A percentile compares a stretch with the other conserved stretches of the same genome.
Conservation (phyloP, 192 early-diverging fungal genomes). For the Kappamyces sp. region DNA sequence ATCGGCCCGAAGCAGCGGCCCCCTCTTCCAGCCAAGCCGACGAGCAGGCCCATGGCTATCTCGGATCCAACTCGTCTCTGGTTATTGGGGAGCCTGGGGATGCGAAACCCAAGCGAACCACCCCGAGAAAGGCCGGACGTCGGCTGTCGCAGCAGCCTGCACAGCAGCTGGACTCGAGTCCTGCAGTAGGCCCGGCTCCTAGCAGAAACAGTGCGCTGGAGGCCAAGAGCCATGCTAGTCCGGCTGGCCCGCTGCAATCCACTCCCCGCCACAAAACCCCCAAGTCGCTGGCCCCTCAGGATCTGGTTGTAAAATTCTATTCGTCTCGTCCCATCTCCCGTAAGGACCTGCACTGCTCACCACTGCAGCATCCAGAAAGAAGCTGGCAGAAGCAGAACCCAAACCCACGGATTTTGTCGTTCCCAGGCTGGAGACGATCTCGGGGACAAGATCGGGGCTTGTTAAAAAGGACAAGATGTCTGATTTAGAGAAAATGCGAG, state of each 20-base stretch:
- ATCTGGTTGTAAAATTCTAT: neutral
- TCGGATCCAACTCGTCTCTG: too few species aligned
- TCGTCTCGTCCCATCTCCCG: neutral
- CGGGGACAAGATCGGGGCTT: constrained; percentile 1
- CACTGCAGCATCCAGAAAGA: neutral
- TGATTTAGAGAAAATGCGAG: constrained; percentile 17
- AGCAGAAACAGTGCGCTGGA: too few species aligned
- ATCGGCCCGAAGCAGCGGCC: neutral
- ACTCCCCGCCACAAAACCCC: too few species aligned
- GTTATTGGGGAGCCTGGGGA: too few species aligned
- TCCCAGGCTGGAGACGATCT: neutral
- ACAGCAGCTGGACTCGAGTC: neutral
- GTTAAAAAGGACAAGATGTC: constrained; percentile 1
- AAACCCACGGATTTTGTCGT: constrained; percentile 8
- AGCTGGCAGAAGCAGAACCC: neutral
- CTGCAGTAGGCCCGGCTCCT: too few species aligned
- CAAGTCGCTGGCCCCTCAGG: neutral
- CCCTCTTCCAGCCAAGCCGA: neutral
- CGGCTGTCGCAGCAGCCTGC: neutral
- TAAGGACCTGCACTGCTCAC: neutral
- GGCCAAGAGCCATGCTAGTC: too few species aligned
- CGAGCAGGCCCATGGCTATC: neutral
- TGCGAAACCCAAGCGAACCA: too few species aligned
- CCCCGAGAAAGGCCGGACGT: too few species aligned
- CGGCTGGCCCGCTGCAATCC: too few species aligned